Percentiles rank a stretch among this genome's conserved stretches.
Evolutionary conservation across 257 asterid species (phyloP).

Genomic region (Forsythia suspensa): DNA sequence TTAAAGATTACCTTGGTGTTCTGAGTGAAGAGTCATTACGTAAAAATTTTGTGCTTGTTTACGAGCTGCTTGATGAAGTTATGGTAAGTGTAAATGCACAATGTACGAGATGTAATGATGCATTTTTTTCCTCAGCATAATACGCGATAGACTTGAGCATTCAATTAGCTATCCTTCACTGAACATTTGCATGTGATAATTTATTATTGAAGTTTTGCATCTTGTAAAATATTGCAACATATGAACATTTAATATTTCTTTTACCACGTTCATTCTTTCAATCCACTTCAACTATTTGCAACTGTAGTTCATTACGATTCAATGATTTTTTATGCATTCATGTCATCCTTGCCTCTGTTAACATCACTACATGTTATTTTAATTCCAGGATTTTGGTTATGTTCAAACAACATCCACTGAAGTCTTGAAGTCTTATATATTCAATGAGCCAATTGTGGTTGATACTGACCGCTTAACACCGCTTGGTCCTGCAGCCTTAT

Average conservation of each 20-base stretch:
- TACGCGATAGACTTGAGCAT: neutral
- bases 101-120: constrained; percentile 3
- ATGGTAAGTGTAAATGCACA: constrained; percentile 60
- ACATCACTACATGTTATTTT: constrained; percentile 20
- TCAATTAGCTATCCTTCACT: constrained; percentile 12
- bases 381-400: constrained; percentile 85
- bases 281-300: neutral
- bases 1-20: constrained; percentile 97
- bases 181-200: neutral
- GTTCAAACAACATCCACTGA: constrained; percentile 99
- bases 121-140: constrained; percentile 13
- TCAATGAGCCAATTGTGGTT: constrained; percentile 94
- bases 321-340: neutral
- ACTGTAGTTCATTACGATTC: neutral
- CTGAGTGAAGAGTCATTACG: constrained; percentile 93
- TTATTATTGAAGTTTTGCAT: neutral
- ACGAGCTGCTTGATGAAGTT: constrained; percentile 98
- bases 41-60: constrained; percentile 94
- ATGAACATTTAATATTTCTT: constrained; percentile 8
- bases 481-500: constrained; percentile 95
- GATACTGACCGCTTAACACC: constrained; percentile 88
- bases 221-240: constrained; percentile 6
- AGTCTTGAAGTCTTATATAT: constrained; percentile 85
- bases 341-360: constrained; percentile 9
- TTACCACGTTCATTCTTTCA: neutral